Evolutionary conservation across 2,329 filamentous ascomycete genomes (phyloP).

Genomic region (Elsinoe australis): DNA sequence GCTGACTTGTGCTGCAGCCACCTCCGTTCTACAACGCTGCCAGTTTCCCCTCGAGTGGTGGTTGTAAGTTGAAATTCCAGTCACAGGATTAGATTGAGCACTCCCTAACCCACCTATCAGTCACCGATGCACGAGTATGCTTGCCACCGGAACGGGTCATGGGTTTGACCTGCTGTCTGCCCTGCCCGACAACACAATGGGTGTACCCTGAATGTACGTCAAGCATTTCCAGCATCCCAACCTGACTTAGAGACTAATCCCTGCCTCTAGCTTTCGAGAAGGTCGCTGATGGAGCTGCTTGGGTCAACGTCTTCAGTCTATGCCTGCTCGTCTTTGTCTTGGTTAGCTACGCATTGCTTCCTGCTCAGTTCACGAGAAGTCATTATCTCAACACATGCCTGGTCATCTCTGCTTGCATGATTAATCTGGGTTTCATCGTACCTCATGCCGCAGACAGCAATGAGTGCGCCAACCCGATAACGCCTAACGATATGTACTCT

Average conservation of each 20-base stretch:
- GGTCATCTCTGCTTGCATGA: slow-evolving; percentile 63
- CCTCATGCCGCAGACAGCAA: slow-evolving; percentile 70
- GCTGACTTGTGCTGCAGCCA: slow-evolving; percentile 17
- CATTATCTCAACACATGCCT: slow-evolving; percentile 92
- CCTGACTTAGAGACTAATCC: not conserved
- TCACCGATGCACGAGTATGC: slow-evolving; percentile 51
- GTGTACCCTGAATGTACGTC: slow-evolving; percentile 50
- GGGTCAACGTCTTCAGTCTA: slow-evolving; percentile 69
- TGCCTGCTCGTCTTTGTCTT: slow-evolving; percentile 68
- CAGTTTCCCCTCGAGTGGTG: slow-evolving; percentile 52
- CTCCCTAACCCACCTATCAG: too few species aligned
- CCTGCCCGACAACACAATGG: slow-evolving; percentile 82
- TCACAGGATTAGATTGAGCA: too few species aligned
- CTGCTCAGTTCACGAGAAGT: slow-evolving; percentile 79
- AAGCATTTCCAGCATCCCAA: not conserved
- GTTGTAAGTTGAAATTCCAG: slow-evolving; percentile 50
- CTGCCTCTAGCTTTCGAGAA: slow-evolving; percentile 47
- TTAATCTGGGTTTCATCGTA: slow-evolving; percentile 90
- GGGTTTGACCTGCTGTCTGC: slow-evolving; percentile 67
- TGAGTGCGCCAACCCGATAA: slow-evolving; percentile 83
- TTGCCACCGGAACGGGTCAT: slow-evolving; percentile 37
- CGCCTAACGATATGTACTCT: slow-evolving; percentile 83
- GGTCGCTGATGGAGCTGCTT: slow-evolving; percentile 64
- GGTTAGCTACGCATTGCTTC: slow-evolving; percentile 69
- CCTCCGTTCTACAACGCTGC: slow-evolving; percentile 60